A percentile compares a stretch with the other conserved stretches of the same genome.
Conservation (phyloP, 495 filamentous ascomycete genomes). For the Pyrenula massariospora region DNA sequence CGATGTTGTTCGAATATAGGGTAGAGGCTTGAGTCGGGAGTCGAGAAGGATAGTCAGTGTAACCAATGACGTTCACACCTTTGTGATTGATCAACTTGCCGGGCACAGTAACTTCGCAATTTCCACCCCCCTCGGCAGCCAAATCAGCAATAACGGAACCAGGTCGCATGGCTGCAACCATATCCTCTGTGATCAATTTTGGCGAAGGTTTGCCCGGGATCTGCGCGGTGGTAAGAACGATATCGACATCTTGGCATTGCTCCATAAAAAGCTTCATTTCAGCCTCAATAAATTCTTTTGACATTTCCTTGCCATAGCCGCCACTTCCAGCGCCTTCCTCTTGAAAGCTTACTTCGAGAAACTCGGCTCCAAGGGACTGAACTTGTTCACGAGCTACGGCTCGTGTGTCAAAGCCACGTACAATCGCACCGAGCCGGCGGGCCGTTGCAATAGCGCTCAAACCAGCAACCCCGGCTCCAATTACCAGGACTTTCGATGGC, state of each 20-base stretch:
- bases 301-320: slow-evolving; percentile 82
- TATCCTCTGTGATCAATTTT: slow-evolving; percentile 64
- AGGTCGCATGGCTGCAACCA: slow-evolving; percentile 70
- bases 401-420: slow-evolving; percentile 72
- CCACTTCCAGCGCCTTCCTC: slow-evolving; percentile 74
- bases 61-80: slow-evolving; percentile 74
- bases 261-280: slow-evolving; percentile 81
- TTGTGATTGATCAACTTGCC: slow-evolving; percentile 56
- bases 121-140: slow-evolving; percentile 70
- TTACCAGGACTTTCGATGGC: slow-evolving; percentile 71
- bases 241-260: slow-evolving; percentile 73
- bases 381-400: slow-evolving; percentile 71
- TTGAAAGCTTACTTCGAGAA: slow-evolving; percentile 71
- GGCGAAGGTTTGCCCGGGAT: slow-evolving; percentile 70
- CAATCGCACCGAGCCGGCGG: slow-evolving; percentile 69
- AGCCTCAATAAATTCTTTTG: slow-evolving; percentile 75
- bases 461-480: slow-evolving; percentile 73
- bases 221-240: slow-evolving; percentile 72
- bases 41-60: slow-evolving; percentile 71
- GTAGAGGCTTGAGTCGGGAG: slow-evolving; percentile 73
- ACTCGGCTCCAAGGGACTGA: slow-evolving; percentile 72
- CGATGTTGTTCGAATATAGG: slow-evolving; percentile 79
- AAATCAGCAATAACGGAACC: slow-evolving; percentile 74
- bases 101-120: slow-evolving; percentile 63
- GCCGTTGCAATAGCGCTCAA: slow-evolving; percentile 73